phyloP scores from a whole-genome alignment of 2,329 filamentous ascomycete species.

The Pezicula radicicola region DNA sequence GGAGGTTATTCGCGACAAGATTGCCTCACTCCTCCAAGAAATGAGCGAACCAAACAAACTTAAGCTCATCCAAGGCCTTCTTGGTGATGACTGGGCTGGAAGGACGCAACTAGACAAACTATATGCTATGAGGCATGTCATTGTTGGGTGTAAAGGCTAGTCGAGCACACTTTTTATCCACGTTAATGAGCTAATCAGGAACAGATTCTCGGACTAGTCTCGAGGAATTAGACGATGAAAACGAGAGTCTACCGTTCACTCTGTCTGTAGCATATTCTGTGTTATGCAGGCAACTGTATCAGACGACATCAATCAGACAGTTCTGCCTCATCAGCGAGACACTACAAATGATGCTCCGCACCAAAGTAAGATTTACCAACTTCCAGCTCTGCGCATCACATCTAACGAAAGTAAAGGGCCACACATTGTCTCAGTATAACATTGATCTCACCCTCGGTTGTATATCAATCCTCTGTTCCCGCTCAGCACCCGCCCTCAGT shows the following conservation, averaged over 20 bases:
- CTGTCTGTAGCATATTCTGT: slow-evolving; percentile 21
- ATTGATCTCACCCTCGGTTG: slow-evolving; percentile 29
- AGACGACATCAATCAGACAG: slow-evolving; percentile 17
- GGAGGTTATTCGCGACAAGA: slow-evolving; percentile 14
- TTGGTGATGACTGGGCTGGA: slow-evolving; percentile 9
- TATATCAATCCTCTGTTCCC: slow-evolving; percentile 28
- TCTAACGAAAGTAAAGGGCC: slow-evolving; percentile 15
- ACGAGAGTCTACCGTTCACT: slow-evolving; percentile 9
- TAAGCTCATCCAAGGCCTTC: slow-evolving; percentile 14
- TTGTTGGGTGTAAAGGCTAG: slow-evolving; percentile 24
- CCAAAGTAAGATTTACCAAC: slow-evolving; percentile 19
- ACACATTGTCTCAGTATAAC: slow-evolving; percentile 27
- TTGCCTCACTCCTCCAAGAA: slow-evolving; percentile 5
- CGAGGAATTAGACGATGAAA: slow-evolving; percentile 8
- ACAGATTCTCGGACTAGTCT: slow-evolving; percentile 15
- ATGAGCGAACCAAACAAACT: slow-evolving; percentile 19
- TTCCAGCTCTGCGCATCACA: background rate
- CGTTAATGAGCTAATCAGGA: slow-evolving; percentile 1
- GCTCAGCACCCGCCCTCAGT: slow-evolving; percentile 17
- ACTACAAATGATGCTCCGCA: slow-evolving; percentile 27
- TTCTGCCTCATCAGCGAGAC: slow-evolving; percentile 27
- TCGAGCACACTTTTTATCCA: background rate
- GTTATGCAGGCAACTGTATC: slow-evolving; percentile 18
- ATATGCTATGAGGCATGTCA: slow-evolving; percentile 18
- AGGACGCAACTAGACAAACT: slow-evolving; percentile 20